Conservation (phyloP, 805 yeast species). For the Ogataea pignaliae region DNA sequence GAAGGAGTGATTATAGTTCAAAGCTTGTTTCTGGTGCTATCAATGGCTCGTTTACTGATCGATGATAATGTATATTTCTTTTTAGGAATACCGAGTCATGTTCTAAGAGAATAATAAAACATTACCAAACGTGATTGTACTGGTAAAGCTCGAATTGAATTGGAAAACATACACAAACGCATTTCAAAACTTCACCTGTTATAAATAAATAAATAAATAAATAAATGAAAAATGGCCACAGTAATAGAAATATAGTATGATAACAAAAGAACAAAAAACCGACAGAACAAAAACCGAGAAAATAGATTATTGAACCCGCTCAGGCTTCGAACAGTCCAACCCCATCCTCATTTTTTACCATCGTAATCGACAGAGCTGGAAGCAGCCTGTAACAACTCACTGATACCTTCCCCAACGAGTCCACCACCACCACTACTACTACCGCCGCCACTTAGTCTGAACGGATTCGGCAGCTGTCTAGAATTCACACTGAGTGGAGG, state of each 20-base stretch:
- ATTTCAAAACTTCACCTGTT: no score
- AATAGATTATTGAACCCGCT: background rate
- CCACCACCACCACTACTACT: background rate
- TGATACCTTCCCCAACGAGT: conserved; percentile 13
- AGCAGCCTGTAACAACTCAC: conserved; percentile 21
- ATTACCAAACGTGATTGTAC: background rate
- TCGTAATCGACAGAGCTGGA: conserved; percentile 10
- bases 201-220: background rate
- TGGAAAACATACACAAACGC: no score
- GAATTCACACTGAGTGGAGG: conserved; percentile 18
- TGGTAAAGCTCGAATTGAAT: background rate
- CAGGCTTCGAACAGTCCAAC: conserved; percentile 10
- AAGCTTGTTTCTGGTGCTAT: conserved; percentile 11
- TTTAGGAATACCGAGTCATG: no score
- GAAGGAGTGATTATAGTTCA: conserved; percentile 8
- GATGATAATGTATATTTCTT: background rate
- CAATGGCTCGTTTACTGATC: conserved; percentile 4
- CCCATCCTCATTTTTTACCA: conserved; percentile 23
- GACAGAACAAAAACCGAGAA: background rate
- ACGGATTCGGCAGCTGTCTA: conserved; percentile 17
- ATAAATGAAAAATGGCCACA: background rate
- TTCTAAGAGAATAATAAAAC: no score
- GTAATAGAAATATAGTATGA: background rate
- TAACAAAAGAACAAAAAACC: background rate
- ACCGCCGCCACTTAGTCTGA: conserved; percentile 5